phyloP scores from a whole-genome alignment of 805 yeast genomes.

The Sporopachydermia lactativora region DNA sequence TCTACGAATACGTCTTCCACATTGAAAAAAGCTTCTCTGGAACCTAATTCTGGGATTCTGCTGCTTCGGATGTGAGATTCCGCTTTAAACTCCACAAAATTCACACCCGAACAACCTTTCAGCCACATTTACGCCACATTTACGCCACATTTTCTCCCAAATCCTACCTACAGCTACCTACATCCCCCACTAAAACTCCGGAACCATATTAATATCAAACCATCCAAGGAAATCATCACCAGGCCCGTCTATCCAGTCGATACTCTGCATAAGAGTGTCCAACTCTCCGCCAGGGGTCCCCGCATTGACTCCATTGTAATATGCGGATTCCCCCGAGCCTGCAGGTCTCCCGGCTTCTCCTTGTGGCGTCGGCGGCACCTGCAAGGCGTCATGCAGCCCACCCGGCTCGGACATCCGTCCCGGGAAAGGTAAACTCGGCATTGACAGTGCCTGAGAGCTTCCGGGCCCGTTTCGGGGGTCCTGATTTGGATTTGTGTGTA shows the following conservation, averaged over 20 bases:
- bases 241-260: conserved; percentile 74
- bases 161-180: too few species aligned
- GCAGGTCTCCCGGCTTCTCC: background rate
- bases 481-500: too few species aligned
- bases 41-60: too few species aligned
- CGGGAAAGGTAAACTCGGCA: too few species aligned
- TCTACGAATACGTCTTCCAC: too few species aligned
- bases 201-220: conserved; percentile 74
- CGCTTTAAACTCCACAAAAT: too few species aligned
- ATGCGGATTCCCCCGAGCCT: conserved; percentile 5
- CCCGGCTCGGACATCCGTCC: conserved; percentile 9
- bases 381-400: conserved; percentile 6
- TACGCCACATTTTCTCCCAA: too few species aligned
- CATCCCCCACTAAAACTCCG: conserved; percentile 34
- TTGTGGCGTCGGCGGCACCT: conserved; percentile 3
- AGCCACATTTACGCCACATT: too few species aligned
- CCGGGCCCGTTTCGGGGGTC: background rate
- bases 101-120: too few species aligned
- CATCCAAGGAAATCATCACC: conserved; percentile 86
- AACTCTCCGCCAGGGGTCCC: conserved; percentile 7
- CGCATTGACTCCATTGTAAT: background rate
- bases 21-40: too few species aligned
- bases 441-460: too few species aligned
- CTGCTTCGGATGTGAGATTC: too few species aligned
- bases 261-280: conserved; percentile 38